A percentile compares a stretch with the other conserved stretches of the same genome.
phyloP scores from a whole-genome alignment of 164 flowering plant species.

The Hamamelis virginiana region DNA sequence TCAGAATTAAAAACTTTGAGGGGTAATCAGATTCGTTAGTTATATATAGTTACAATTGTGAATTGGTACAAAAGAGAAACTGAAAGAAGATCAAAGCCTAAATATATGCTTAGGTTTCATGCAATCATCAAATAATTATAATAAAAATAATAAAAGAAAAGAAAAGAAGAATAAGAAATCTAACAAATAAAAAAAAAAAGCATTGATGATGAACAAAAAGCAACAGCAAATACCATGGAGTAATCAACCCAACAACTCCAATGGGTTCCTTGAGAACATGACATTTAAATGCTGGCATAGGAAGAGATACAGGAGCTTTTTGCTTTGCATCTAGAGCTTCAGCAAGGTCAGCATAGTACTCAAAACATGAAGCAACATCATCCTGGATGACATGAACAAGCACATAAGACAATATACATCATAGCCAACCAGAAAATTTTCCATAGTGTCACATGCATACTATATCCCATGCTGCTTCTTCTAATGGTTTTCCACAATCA shows the following conservation, averaged over 20 bases:
- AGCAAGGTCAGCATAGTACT: conserved; percentile 91
- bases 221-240: conserved; percentile 74
- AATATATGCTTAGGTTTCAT: not conserved
- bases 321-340: conserved; percentile 86
- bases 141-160: too few species aligned
- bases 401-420: conserved; percentile 7
- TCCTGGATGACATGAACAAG: conserved; percentile 53
- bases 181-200: not conserved
- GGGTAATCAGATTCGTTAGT: not conserved
- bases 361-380: conserved; percentile 96
- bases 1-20: too few species aligned
- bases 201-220: not conserved
- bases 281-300: conserved; percentile 73
- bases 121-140: not conserved
- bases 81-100: not conserved
- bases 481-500: conserved; percentile 91
- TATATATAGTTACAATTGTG: not conserved
- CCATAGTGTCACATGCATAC: conserved; percentile 37
- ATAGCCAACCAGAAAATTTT: not conserved
- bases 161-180: not conserved
- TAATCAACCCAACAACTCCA: conserved; percentile 91
- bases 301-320: conserved; percentile 72
- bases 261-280: conserved; percentile 78
- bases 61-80: not conserved
- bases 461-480: conserved; percentile 96